Evolutionary conservation across 306 rosid genomes (phyloP), one percentile per base, ranked within the genome.

Genomic region (Potentilla sterilis): DNA sequence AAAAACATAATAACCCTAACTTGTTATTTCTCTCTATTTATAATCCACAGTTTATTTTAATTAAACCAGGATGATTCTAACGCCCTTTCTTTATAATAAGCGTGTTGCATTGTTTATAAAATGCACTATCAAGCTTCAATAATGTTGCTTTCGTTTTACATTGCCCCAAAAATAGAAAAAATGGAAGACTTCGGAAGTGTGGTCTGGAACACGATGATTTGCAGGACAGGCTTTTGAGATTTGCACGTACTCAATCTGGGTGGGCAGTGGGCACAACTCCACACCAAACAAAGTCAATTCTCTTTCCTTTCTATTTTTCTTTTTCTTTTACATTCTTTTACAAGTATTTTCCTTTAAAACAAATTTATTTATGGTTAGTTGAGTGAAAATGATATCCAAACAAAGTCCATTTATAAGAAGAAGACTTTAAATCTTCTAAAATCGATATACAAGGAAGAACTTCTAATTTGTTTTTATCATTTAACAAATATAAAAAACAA

Each of bases 191-290:
- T 24, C 10, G 3, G 15, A 24, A 57, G 35, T 21, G 14, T 11
- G 63, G 35, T 22, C 63, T 19, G 59, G 59, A 52, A 57, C 63
- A 57, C 35, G 7, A 21, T 14, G 34, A 55, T 55, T 9, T 22
- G 34, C 35, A 57, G 41, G 49, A 13, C 49, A 11, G 34, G 21
- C 35, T 68, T 68, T 24, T 22, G 21, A 28, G 51, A 14, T 8
- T 4, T 16, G 46, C 38, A 42, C 9, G n/a, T 69, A 32, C 46
- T 9, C 7, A 16, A 69, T 42, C 58, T 24, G 38, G 48, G 73
- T 34, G 74, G 74, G 62, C 24, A 69, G 73, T 34, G 74, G 62
- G 74, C 18, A 49, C 62, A 34, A 10, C 74, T 48, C 74, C 62
- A 9, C 62, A 18, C 32, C 32, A 24, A 37, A 15, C 46, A 34